Evolutionary conservation across 495 filamentous ascomycete species (phyloP).

Genomic region (Annulohypoxylon maeteangense): DNA sequence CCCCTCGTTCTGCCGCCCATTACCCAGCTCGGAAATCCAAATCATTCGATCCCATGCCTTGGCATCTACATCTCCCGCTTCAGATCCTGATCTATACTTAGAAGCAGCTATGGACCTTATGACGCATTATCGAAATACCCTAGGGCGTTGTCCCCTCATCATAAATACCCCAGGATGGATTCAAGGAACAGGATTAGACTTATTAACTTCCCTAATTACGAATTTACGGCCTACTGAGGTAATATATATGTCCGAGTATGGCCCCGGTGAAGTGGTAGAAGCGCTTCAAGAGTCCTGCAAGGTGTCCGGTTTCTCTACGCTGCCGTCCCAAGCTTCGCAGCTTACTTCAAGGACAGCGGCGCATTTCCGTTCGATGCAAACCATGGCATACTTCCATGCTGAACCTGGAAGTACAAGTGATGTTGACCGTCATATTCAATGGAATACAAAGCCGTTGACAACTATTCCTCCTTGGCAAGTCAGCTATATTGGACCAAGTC

Average conservation of each 20-base stretch:
- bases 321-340: constrained; percentile 70
- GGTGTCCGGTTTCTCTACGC: constrained; percentile 51
- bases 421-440: constrained; percentile 35
- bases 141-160: constrained; percentile 68
- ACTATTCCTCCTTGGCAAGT: constrained; percentile 55
- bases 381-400: constrained; percentile 80
- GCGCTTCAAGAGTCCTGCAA: constrained; percentile 59
- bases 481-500: constrained; percentile 45
- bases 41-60: constrained; percentile 76
- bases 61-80: constrained; percentile 73
- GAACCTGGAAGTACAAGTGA: constrained; percentile 13
- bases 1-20: constrained; percentile 78
- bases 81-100: constrained; percentile 76
- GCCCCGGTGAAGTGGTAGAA: constrained; percentile 71
- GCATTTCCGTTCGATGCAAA: constrained; percentile 81
- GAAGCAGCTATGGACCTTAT: constrained; percentile 75
- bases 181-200: constrained; percentile 76
- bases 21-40: constrained; percentile 39
- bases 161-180: constrained; percentile 90
- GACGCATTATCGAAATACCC: constrained; percentile 65
- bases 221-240: constrained; percentile 65
- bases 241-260: constrained; percentile 79
- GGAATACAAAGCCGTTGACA: constrained; percentile 54
- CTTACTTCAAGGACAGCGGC: constrained; percentile 71
- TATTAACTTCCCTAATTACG: constrained; percentile 71